Evolutionary conservation across 73 alveolate genomes (phyloP).

Genomic region (Urostyla sp.): DNA sequence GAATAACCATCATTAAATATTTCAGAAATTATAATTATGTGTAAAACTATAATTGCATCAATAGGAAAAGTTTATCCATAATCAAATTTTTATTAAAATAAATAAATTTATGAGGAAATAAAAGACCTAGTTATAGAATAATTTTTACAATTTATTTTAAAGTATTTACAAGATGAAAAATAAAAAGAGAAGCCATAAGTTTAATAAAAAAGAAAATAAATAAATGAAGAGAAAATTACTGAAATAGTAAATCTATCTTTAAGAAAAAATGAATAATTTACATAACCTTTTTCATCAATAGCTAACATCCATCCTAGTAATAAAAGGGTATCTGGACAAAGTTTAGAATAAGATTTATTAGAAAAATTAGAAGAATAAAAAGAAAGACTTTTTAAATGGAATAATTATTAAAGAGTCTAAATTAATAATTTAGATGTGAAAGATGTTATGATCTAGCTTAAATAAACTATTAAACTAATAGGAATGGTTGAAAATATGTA

Average conservation of each 20-base stretch:
- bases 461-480: neutral
- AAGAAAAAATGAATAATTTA: neutral
- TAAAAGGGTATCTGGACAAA: neutral
- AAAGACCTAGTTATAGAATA: constrained; percentile 9
- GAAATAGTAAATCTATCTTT: neutral
- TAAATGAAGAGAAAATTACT: constrained; percentile 6
- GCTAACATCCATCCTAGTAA: too few species aligned
- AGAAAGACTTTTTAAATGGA: constrained; percentile 48
- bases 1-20: constrained; percentile 10
- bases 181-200: constrained; percentile 19
- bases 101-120: constrained; percentile 16
- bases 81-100: neutral
- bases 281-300: neutral
- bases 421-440: constrained; percentile 3
- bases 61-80: constrained; percentile 41
- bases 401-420: constrained; percentile 19
- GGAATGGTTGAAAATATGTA: constrained; percentile 12
- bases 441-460: constrained; percentile 4
- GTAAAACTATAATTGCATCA: constrained; percentile 5
- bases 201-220: neutral
- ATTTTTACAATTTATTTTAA: constrained; percentile 2
- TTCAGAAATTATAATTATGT: constrained; percentile 48
- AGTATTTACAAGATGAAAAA: constrained; percentile 1
- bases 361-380: constrained; percentile 49
- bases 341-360: neutral